Evolutionary conservation across 306 rosid species (phyloP).

Genomic region (Acacia melanoxylon): DNA sequence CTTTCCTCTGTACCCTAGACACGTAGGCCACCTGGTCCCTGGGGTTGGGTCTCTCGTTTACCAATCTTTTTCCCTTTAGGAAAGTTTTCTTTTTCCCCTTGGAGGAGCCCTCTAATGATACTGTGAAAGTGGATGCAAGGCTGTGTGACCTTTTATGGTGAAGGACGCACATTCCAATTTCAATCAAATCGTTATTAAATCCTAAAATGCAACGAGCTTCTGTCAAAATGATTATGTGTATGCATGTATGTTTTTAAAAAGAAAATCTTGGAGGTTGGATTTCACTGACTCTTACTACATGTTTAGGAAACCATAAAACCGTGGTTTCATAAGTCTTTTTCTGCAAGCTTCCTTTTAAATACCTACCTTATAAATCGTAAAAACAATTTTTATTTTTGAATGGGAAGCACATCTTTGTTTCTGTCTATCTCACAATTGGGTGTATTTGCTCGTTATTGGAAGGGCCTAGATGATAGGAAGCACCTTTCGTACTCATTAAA

Average conservation of each 20-base stretch:
- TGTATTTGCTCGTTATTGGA: background rate
- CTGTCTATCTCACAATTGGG: background rate
- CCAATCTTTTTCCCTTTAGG: background rate
- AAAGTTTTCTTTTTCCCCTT: background rate
- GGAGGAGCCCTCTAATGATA: background rate
- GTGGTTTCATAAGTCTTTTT: too few relatives aligned
- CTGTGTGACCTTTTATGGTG: background rate
- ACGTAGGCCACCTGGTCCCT: constrained; percentile 19
- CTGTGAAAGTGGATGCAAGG: background rate
- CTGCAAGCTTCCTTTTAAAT: too few relatives aligned
- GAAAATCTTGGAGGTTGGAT: background rate
- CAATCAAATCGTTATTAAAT: background rate
- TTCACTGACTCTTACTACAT: background rate
- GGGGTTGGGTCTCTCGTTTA: background rate
- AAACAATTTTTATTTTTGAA: too few relatives aligned
- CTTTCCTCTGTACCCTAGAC: background rate
- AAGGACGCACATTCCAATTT: background rate
- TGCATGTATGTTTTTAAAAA: too few relatives aligned
- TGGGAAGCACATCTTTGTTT: too few relatives aligned
- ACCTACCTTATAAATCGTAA: too few relatives aligned
- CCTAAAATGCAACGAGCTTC: background rate
- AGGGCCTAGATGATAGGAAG: background rate
- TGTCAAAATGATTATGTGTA: background rate
- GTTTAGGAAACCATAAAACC: too few relatives aligned
- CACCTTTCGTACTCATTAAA: background rate